phyloP scores from a whole-genome alignment of 768 basidiomycete species.

The Naganishia randhawae region DNA sequence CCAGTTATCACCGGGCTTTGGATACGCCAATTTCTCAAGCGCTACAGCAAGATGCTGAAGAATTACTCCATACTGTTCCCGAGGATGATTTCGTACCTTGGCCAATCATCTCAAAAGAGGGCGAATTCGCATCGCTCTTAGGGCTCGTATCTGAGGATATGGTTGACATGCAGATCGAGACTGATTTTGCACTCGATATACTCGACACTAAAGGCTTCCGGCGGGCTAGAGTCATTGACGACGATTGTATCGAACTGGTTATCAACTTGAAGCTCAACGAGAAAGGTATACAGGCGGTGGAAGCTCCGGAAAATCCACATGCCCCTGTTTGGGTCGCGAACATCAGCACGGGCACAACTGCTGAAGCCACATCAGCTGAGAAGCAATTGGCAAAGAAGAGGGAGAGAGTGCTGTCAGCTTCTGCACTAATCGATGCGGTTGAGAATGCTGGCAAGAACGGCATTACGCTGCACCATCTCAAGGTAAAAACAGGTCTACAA shows the following conservation, averaged over 20 bases:
- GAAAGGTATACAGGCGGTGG: not conserved
- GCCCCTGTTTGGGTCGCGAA: not conserved
- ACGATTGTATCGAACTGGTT: conserved; percentile 42
- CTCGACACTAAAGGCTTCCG: conserved; percentile 15
- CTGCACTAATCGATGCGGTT: conserved; percentile 19
- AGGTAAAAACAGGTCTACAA: conserved; percentile 19
- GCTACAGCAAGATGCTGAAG: conserved; percentile 67
- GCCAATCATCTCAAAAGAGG: conserved; percentile 73
- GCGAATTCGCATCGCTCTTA: conserved; percentile 71
- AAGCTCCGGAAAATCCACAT: not conserved
- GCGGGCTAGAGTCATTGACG: conserved; percentile 30
- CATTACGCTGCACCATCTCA: conserved; percentile 32
- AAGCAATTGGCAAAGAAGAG: not conserved
- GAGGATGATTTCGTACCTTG: conserved; percentile 67
- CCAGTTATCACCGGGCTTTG: conserved; percentile 60
- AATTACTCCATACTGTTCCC: conserved; percentile 60
- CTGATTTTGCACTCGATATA: conserved; percentile 12
- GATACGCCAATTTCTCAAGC: conserved; percentile 64
- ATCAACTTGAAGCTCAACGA: conserved; percentile 23
- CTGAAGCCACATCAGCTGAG: not conserved
- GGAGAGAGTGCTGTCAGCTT: conserved; percentile 8
- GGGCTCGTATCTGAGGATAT: conserved; percentile 78
- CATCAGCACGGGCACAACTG: not conserved
- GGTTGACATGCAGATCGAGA: conserved; percentile 57
- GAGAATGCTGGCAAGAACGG: conserved; percentile 34